These are phyloP conservation scores for Pythium coloratum DNA, from an alignment of 352 stramenopile genomes.

Conservation along the genomic window DNA sequence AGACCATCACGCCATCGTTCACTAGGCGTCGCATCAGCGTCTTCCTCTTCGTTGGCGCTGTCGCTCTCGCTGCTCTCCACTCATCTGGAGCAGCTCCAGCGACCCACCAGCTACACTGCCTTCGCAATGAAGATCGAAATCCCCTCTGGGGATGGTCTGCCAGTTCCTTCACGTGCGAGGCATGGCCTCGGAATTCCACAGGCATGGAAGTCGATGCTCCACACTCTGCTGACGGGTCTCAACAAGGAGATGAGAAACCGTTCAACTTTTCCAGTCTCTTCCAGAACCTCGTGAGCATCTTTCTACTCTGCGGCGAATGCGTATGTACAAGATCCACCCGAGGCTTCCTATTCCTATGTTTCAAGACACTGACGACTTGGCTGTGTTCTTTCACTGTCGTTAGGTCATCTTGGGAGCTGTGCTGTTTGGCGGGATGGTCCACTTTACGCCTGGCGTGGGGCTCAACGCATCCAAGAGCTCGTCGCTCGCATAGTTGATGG, in stretches of 20 bases:
- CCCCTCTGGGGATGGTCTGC: not conserved
- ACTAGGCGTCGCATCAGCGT: not conserved
- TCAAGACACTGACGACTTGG: not conserved
- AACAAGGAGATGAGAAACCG: not conserved
- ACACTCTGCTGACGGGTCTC: too few relatives aligned
- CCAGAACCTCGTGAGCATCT: conserved; percentile 3
- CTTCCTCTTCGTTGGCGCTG: not conserved
- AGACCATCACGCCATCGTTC: not conserved
- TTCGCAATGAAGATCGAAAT: not conserved
- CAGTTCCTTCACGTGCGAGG: not conserved
- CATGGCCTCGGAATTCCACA: too few relatives aligned
- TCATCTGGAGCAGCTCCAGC: not conserved
- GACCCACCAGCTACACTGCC: not conserved
- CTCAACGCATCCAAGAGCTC: not conserved
- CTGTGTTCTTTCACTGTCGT: not conserved
- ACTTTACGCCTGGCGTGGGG: not conserved
- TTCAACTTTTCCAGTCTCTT: not conserved
- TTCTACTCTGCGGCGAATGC: conserved; percentile 22
- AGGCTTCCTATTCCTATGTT: not conserved
- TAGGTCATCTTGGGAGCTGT: conserved; percentile 17
- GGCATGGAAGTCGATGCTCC: too few relatives aligned
- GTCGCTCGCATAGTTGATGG: conserved; percentile 1
- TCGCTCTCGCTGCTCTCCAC: not conserved
- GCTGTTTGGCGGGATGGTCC: conserved; percentile 17
- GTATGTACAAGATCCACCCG: not conserved